phyloP scores from a whole-genome alignment of 108 stramenopile genomes.

The Nitzschia inconspicua region DNA sequence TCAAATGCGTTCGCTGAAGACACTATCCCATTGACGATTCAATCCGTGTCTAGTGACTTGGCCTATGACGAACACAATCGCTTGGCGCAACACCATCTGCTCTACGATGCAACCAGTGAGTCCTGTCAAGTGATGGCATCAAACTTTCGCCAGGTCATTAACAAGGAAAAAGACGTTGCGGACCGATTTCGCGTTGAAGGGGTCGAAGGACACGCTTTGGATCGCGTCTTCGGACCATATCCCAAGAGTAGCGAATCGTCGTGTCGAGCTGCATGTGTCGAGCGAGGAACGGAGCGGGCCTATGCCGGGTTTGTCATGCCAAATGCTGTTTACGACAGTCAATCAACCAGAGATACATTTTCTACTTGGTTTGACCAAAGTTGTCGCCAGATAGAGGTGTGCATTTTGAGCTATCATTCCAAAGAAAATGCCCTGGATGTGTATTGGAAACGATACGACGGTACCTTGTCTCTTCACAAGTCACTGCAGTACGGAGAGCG shows the following conservation, averaged over 20 bases:
- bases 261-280: slow-evolving; percentile 17
- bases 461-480: slow-evolving; percentile 9
- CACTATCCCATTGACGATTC: too few species aligned
- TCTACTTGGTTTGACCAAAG: slow-evolving; percentile 18
- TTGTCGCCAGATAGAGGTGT: slow-evolving; percentile 44
- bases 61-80: too few species aligned
- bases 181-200: too few species aligned
- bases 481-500: slow-evolving; percentile 41
- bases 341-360: too few species aligned
- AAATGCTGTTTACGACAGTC: too few species aligned
- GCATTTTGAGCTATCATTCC: slow-evolving; percentile 53
- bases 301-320: slow-evolving; percentile 29
- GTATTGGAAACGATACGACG: slow-evolving; percentile 41
- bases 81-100: too few species aligned
- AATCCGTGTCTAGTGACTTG: too few species aligned
- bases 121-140: too few species aligned
- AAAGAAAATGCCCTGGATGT: slow-evolving; percentile 27
- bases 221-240: slow-evolving; percentile 12
- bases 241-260: neutral
- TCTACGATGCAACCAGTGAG: too few species aligned
- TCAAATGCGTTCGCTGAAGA: too few species aligned
- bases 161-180: too few species aligned
- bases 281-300: slow-evolving; percentile 22
- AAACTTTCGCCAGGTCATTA: too few species aligned
- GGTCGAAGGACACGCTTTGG: slow-evolving; percentile 23